Evolutionary conservation across 2,329 filamentous ascomycete genomes (phyloP), one percentile per base, ranked within the genome.

Genomic region (Colletotrichum brevisporum): DNA sequence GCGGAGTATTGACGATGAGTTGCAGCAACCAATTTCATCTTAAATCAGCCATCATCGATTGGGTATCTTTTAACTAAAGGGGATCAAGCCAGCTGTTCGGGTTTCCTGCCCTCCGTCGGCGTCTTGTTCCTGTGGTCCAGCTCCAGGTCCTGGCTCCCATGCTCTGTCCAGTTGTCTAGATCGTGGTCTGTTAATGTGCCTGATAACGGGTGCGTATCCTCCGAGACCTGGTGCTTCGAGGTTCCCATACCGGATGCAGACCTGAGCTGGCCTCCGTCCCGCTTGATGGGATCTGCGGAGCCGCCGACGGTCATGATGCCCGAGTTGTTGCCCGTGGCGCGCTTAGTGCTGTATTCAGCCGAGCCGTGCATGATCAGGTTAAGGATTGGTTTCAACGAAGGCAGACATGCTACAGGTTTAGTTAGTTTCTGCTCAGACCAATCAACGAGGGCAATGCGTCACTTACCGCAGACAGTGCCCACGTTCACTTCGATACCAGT

Each of bases 401-500:
- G 57, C 9, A 61, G 26, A 10, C 57, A 61, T 48, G 45, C 47
- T 39, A 31, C 13, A 6, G 15, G 16, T 21, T 13, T 10, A 12
- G 15, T 55, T 5, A 55, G 52, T n/a, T 39, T 48, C 31, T 36
- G 6, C 8, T 36, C 31, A 36, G 31, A 36, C 31, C 10, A 31
- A 31, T 3, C 3, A 3, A 10, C 2, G 31, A 36, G 9, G 31
- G 31, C 3, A 36, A 36, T 36, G 10, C 3, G 31, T 36, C 2
- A 73, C 45, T 71, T 75, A 48, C 45, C 45, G 45, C 21, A 48
- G 18, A 75, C 53, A 12, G 76, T 73, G 52, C 69, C 73, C 24
- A 73, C 54, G 41, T 75, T 74, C 10, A 48, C 70, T 53, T 76
- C 74, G 24, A 74, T 52, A 1, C 73, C 70, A 10, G 71, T 72